Base-by-base conservation (phyloP, 2,329 filamentous ascomycete genomes). In the Shiraia sp. region DNA sequence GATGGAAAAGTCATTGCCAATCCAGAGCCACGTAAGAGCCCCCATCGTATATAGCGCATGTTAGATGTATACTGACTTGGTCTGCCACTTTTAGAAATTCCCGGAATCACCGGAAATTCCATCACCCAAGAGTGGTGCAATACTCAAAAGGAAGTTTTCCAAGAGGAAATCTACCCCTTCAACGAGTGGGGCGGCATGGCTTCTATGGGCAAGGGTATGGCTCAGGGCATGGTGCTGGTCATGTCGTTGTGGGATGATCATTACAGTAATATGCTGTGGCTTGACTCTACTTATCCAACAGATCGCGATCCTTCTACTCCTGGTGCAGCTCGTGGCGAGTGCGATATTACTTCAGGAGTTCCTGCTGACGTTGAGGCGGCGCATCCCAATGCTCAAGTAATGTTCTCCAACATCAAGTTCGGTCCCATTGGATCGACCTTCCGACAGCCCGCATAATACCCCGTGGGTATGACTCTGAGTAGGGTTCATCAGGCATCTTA, bases 261-360 rank as follows among this genome's bases (percentile, higher is more conserved):
- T 69, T 70, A 79, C 50, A 69, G 78, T 56, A 77, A 85, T 67
- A 88, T 88, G 84, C 77, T 85, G 57, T 89, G 86, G 86, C 79
- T 89, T 49, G 85, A 89, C 72, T 79, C 77, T 51, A 78, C 71
- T 58, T 85, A 79, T 70, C 83, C 83, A n/a, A 70, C 72, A 33
- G 59, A 65, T 34, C 50, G 39, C 26, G 57, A 65, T 27, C 32
- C 50, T 5, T 55, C 38, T 15, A 42, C 49, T 36, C 63, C 63
- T 28, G 66, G 66, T 42, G 55, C 61, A n/a, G 57, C 49, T 9
- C 55, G 66, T 26, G 66, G 66, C 3, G 54, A 51, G 10, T 62
- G 58, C 23, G 42, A 40, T 4, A 56, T 42, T 23, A 49, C 43
- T 6, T 52, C 52, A 15, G 66, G 66, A 12, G 48, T 47, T n/a